Evolutionary conservation across 345 rosid genomes (phyloP).

Genomic region (Gossypium australe): DNA sequence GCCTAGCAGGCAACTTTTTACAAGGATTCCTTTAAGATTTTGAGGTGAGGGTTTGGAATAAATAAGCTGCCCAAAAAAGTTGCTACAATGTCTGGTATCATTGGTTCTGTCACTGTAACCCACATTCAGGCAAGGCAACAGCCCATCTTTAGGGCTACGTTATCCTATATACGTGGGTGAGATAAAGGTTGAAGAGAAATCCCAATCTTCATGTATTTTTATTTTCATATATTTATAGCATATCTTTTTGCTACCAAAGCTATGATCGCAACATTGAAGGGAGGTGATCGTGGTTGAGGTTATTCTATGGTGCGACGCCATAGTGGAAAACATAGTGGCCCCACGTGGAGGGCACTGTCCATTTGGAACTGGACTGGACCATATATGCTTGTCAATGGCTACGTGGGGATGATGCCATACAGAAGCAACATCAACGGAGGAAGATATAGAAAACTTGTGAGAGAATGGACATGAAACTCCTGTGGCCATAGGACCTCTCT

Average conservation of each 20-base stretch:
- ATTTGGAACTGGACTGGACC: not conserved
- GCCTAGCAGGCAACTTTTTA: not conserved
- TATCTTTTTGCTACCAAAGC: not conserved
- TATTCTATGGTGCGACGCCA: not conserved
- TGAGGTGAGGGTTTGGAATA: not conserved
- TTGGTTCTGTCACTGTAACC: conserved; percentile 12
- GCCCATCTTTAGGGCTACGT: conserved; percentile 7
- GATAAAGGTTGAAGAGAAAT: not conserved
- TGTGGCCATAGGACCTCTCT: too few species aligned
- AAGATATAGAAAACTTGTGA: not conserved
- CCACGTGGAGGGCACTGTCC: conserved; percentile 8
- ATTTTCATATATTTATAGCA: not conserved
- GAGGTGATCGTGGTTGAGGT: not conserved
- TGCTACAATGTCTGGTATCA: not conserved
- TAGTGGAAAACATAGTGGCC: not conserved
- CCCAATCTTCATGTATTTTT: not conserved
- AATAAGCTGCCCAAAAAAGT: conserved; percentile 13
- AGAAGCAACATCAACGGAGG: not conserved
- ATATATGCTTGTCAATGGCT: not conserved
- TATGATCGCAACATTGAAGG: not conserved
- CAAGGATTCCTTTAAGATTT: not conserved
- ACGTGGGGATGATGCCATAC: not conserved
- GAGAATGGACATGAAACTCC: not conserved
- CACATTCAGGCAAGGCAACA: conserved; percentile 8
- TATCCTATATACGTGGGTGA: not conserved